Conservation (phyloP, 805 yeast genomes). For the Candida manassasensis region DNA sequence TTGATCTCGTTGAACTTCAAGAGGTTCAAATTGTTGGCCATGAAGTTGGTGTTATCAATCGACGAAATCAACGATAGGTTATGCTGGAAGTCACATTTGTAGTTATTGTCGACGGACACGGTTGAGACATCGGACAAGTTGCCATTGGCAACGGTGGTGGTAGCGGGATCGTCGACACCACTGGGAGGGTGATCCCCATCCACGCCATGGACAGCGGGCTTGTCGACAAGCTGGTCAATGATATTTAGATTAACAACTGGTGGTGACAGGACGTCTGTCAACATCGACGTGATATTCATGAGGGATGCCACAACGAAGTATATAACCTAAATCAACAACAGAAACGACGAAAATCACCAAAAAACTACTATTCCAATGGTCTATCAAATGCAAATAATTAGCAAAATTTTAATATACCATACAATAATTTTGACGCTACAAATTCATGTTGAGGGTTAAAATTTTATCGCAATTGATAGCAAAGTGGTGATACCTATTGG, state of each 20-base stretch:
- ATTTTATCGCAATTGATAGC: too few species aligned
- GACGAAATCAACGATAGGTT: constrained; percentile 10
- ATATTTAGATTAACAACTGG: constrained; percentile 5
- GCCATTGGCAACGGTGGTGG: background rate
- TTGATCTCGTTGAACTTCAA: constrained; percentile 16
- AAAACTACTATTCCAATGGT: too few species aligned
- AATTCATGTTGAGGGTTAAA: too few species aligned
- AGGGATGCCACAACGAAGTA: too few species aligned
- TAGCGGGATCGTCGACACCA: background rate
- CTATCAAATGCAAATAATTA: too few species aligned
- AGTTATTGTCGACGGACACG: background rate
- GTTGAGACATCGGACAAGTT: background rate
- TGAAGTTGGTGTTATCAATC: constrained; percentile 9
- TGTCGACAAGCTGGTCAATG: constrained; percentile 8
- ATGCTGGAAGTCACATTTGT: constrained; percentile 1
- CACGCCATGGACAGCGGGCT: background rate
- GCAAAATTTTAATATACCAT: too few species aligned
- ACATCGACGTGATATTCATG: constrained; percentile 35
- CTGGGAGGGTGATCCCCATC: too few species aligned
- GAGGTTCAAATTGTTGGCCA: constrained; percentile 12
- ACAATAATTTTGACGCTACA: too few species aligned
- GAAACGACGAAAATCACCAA: too few species aligned
- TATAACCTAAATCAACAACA: too few species aligned
- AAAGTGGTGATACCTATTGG: too few species aligned
- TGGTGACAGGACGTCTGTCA: constrained; percentile 17